These are phyloP conservation scores for Monosporascus sp. DNA, from an alignment of 2,329 filamentous ascomycete genomes.

Conservation along the genomic window DNA sequence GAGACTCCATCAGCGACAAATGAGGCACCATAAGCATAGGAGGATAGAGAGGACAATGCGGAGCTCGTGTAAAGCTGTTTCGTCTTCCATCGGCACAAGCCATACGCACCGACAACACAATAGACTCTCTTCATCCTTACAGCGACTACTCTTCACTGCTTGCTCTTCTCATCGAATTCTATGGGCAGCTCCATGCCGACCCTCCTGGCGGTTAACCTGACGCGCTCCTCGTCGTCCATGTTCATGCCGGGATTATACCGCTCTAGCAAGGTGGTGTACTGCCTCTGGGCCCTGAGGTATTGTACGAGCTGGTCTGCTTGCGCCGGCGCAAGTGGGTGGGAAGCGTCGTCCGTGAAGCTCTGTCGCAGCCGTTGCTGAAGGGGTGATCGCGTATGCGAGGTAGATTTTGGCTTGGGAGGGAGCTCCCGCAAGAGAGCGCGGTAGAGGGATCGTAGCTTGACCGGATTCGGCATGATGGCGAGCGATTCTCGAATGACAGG, in stretches of 20 bases:
- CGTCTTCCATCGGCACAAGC: too few relatives aligned
- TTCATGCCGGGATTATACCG: conserved; percentile 91
- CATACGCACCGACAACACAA: too few relatives aligned
- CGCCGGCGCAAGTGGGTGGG: conserved; percentile 24
- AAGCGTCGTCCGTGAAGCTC: conserved; percentile 43
- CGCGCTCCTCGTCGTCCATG: conserved; percentile 79
- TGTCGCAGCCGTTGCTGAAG: conserved; percentile 66
- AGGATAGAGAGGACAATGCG: too few relatives aligned
- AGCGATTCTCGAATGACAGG: neutral
- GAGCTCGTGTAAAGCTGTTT: too few relatives aligned
- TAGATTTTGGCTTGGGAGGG: conserved; percentile 60
- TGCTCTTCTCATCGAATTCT: conserved; percentile 38
- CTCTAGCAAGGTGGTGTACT: conserved; percentile 76
- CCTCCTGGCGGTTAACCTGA: conserved; percentile 75
- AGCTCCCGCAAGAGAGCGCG: conserved; percentile 85
- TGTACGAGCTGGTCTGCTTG: conserved; percentile 73
- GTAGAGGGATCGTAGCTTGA: conserved; percentile 71
- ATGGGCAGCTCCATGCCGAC: conserved; percentile 86
- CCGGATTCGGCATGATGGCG: conserved; percentile 32
- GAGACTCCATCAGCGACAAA: too few relatives aligned
- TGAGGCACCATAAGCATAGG: too few relatives aligned
- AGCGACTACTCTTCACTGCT: neutral
- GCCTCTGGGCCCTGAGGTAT: conserved; percentile 80
- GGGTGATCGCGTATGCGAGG: conserved; percentile 51
- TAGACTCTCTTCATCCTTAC: too few relatives aligned